Evolutionary conservation across 805 yeast genomes (phyloP), one percentile per base, ranked within the genome.

Genomic region (Myxozyma mucilagina): DNA sequence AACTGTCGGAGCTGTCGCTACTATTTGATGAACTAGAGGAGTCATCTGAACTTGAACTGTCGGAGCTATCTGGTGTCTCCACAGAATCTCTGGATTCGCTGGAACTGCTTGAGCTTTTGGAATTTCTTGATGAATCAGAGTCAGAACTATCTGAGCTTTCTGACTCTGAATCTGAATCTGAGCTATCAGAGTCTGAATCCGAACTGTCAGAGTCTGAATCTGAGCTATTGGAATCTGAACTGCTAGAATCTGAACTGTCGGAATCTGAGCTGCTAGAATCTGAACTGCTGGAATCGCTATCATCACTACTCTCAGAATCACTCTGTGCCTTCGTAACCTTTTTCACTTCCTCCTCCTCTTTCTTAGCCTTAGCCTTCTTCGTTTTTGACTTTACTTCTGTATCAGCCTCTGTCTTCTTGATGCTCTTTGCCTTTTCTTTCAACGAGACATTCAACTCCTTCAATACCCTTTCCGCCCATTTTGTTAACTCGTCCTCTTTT

Each of bases 161-260:
- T n/a, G 53, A 47, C 20, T 47, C 44, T 34, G 56, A 50, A n/a
- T 18, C 29, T 31, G 59, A 56, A 7, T 16, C 44, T 44, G 60
- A 50, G 39, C 42, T 31, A 16, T 52, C 53, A 14, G 53, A 49
- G 32, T 47, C 51, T 6, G 18, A n/a, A 31, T 32, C 52, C n/a
- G n/a, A n/a, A 31, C 16, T 48, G 16, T 31, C 38, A n/a, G 52
- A 5, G 38, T 9, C 6, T 32, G 24, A 20, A 45, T 24, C 49
- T 20, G 49, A 11, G 20, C 20, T 34, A 45, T 45, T n/a, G 11
- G 35, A 24, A 24, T n/a, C 13, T 16, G 45, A 41, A 24, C 29
- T 24, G 29, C 29, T 24, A 4, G 50, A 47, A 20, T 32, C 36
- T 29, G 50, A 47, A 13, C 50, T 44, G 48, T 29, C 18, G 24